Conservation (phyloP, 306 rosid species). For the Begonia fuchsioides region DNA sequence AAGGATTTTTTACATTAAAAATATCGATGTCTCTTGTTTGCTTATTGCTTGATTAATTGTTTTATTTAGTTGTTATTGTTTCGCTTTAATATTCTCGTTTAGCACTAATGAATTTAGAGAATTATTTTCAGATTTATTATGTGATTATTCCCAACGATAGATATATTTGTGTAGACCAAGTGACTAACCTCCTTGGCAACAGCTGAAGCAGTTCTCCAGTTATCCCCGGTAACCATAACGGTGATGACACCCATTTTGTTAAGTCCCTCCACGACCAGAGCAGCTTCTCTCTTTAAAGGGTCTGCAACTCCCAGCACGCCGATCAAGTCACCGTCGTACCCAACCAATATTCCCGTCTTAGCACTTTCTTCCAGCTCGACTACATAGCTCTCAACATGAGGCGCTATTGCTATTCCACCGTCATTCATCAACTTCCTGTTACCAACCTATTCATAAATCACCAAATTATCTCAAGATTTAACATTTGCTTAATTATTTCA, state of each 20-base stretch:
- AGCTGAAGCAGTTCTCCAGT: slow-evolving; percentile 87
- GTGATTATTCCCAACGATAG: no score
- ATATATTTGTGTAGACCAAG: no score
- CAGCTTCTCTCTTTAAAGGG: slow-evolving; percentile 91
- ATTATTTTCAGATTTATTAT: no score
- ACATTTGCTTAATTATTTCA: slow-evolving; percentile 6
- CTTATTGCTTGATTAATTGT: no score
- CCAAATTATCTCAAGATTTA: slow-evolving; percentile 22
- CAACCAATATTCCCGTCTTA: slow-evolving; percentile 72
- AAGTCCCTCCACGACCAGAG: slow-evolving; percentile 81
- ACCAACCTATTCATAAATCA: slow-evolving; percentile 57
- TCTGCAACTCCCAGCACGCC: slow-evolving; percentile 92
- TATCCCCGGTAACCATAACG: slow-evolving; percentile 96
- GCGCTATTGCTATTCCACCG: slow-evolving; percentile 52
- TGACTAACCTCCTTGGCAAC: slow-evolving; percentile 84
- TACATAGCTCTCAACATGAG: slow-evolving; percentile 55
- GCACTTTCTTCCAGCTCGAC: slow-evolving; percentile 86
- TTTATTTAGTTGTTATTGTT: no score
- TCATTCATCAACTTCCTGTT: slow-evolving; percentile 77
- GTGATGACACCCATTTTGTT: slow-evolving; percentile 78
- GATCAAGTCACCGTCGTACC: slow-evolving; percentile 38
- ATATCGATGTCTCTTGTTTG: no score
- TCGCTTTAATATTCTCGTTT: no score
- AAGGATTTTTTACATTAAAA: no score
- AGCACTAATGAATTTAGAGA: no score